These are phyloP conservation scores for Pythium pyrilobum DNA, from an alignment of 352 stramenopile genomes.

Conservation along the genomic window DNA sequence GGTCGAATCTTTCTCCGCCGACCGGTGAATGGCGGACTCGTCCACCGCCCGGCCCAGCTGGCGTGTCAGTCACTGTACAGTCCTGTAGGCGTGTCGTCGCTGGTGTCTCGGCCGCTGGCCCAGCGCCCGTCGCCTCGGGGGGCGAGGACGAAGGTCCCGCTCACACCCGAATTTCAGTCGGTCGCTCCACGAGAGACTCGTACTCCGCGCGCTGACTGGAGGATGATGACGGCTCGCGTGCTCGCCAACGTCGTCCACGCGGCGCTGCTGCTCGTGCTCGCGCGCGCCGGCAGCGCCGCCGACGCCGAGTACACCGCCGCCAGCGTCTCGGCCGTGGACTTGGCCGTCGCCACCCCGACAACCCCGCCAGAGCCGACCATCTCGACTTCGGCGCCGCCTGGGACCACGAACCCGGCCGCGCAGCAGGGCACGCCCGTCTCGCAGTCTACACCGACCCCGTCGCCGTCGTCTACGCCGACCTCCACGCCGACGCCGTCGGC, in stretches of 20 bases:
- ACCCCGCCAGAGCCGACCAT: neutral
- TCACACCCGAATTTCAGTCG: slow-evolving; percentile 6
- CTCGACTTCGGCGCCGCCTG: neutral
- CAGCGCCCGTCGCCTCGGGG: too few relatives aligned
- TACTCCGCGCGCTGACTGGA: neutral
- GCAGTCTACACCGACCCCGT: too few relatives aligned
- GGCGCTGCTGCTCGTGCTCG: slow-evolving; percentile 4
- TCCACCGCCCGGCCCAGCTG: too few relatives aligned
- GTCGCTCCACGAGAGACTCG: neutral
- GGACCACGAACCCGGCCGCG: too few relatives aligned
- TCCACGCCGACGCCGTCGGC: neutral
- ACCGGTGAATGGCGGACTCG: too few relatives aligned
- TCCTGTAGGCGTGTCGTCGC: too few relatives aligned
- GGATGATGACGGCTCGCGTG: slow-evolving; percentile 2
- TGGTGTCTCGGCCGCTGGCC: too few relatives aligned
- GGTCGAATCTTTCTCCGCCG: neutral
- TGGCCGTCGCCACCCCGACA: neutral
- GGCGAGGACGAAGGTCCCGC: too few relatives aligned
- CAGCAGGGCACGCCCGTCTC: too few relatives aligned
- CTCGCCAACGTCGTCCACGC: slow-evolving; percentile 2
- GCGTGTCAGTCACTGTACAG: too few relatives aligned
- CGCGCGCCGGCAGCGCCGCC: neutral
- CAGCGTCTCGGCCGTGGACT: neutral
- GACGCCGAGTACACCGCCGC: slow-evolving; percentile 1
- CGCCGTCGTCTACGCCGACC: too few relatives aligned